Evolutionary conservation across 768 basidiomycete species (phyloP).

Genomic region (Amanita subjunquillea): DNA sequence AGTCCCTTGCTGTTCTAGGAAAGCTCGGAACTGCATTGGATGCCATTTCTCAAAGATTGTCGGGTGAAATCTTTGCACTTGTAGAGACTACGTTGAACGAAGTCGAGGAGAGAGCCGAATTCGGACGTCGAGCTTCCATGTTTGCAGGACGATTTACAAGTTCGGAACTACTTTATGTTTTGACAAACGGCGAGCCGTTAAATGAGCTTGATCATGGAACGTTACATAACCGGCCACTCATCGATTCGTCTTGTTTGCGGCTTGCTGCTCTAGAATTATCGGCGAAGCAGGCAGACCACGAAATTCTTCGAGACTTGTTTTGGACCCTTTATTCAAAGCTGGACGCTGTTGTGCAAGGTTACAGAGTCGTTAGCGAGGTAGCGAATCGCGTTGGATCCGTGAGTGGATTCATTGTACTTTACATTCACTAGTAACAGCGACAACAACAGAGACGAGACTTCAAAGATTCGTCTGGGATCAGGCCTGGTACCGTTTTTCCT

Average conservation of each 20-base stretch:
- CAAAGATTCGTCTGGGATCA: conserved; percentile 74
- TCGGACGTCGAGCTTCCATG: conserved; percentile 43
- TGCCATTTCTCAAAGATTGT: conserved; percentile 70
- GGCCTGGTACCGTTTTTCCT: conserved; percentile 69
- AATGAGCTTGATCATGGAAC: conserved; percentile 12
- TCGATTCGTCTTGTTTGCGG: conserved; percentile 30
- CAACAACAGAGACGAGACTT: conserved; percentile 74
- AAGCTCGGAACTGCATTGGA: conserved; percentile 82
- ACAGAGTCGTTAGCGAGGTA: conserved; percentile 86
- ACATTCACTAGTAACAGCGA: neutral
- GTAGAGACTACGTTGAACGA: conserved; percentile 86
- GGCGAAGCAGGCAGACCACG: conserved; percentile 66
- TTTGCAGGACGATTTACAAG: conserved; percentile 24
- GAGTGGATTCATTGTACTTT: conserved; percentile 22
- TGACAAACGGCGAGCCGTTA: conserved; percentile 22
- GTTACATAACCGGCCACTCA: neutral
- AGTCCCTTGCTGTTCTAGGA: conserved; percentile 87
- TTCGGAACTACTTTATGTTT: conserved; percentile 46
- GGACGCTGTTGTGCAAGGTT: conserved; percentile 85
- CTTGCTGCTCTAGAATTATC: conserved; percentile 67
- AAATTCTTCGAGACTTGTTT: conserved; percentile 84
- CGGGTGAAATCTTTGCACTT: conserved; percentile 73
- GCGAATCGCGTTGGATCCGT: conserved; percentile 86
- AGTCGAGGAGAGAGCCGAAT: conserved; percentile 84
- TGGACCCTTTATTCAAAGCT: conserved; percentile 97